These are phyloP conservation scores for Condylostoma magnum DNA, from an alignment of 169 alveolate species.

Conservation along the genomic window DNA sequence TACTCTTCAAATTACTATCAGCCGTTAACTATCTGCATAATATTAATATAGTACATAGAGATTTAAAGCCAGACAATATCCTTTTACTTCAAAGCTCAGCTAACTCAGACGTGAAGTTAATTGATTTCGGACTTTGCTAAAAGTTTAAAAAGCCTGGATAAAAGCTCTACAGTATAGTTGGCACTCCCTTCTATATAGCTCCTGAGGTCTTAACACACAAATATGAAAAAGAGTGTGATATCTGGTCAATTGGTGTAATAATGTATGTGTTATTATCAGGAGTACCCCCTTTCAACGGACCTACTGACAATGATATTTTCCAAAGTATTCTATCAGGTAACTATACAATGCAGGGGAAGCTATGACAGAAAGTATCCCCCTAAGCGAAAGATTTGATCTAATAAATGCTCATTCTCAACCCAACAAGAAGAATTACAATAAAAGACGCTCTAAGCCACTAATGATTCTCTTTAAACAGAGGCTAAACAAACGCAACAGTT, in stretches of 20 bases:
- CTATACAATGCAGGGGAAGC: constrained; percentile 82
- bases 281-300: constrained; percentile 88
- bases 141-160: too few species aligned
- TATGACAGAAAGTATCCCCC: constrained; percentile 79
- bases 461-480: too few species aligned
- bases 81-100: too few species aligned
- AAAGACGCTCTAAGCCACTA: constrained; percentile 80
- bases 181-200: constrained; percentile 83
- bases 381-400: constrained; percentile 88
- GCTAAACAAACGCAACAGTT: too few species aligned
- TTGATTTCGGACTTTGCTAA: constrained; percentile 87
- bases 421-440: constrained; percentile 82
- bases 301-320: constrained; percentile 80
- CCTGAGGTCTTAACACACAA: constrained; percentile 82
- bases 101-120: constrained; percentile 60
- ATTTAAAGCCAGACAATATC: constrained; percentile 86
- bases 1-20: constrained; percentile 67
- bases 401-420: constrained; percentile 74
- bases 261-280: constrained; percentile 87
- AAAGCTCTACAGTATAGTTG: too few species aligned
- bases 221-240: constrained; percentile 82
- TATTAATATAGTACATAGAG: constrained; percentile 77
- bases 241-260: constrained; percentile 89
- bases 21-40: constrained; percentile 78
- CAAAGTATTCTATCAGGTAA: constrained; percentile 72